These are phyloP conservation scores for Brettanomyces custersianus DNA, from an alignment of 805 yeast genomes.

Conservation along the genomic window DNA sequence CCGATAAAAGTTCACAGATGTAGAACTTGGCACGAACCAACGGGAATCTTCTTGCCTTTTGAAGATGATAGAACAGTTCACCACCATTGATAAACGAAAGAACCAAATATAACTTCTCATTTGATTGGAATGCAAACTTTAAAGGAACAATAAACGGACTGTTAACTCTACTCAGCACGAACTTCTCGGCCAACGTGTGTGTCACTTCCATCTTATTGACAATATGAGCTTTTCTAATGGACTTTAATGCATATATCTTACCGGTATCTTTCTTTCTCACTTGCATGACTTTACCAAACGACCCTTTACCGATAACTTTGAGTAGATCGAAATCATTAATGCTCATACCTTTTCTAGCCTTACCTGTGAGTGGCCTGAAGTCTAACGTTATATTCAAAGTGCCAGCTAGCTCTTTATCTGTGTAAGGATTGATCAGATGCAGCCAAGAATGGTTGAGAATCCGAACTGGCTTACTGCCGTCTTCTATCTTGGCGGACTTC, in stretches of 20 bases:
- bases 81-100: constrained; percentile 95
- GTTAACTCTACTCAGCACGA: constrained; percentile 85
- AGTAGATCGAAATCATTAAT: constrained; percentile 89
- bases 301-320: constrained; percentile 96
- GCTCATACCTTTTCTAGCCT: constrained; percentile 50
- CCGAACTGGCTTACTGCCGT: constrained; percentile 35
- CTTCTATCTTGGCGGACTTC: constrained; percentile 11
- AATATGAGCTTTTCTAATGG: constrained; percentile 88
- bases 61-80: constrained; percentile 89
- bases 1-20: constrained; percentile 88
- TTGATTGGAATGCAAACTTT: constrained; percentile 93
- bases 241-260: constrained; percentile 89
- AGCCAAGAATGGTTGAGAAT: constrained; percentile 60
- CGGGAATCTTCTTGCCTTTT: constrained; percentile 81
- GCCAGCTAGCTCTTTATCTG: constrained; percentile 22
- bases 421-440: constrained; percentile 23
- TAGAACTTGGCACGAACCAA: constrained; percentile 86
- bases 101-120: constrained; percentile 87
- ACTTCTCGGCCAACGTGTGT: constrained; percentile 93
- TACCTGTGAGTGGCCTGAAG: constrained; percentile 26
- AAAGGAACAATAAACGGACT: constrained; percentile 95
- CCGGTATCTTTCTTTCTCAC: constrained; percentile 93
- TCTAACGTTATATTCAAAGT: constrained; percentile 32
- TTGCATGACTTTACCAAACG: constrained; percentile 98
- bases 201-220: constrained; percentile 91